Conservation (phyloP, 108 stramenopile species). For the Fistulifera pelliculosa region DNA sequence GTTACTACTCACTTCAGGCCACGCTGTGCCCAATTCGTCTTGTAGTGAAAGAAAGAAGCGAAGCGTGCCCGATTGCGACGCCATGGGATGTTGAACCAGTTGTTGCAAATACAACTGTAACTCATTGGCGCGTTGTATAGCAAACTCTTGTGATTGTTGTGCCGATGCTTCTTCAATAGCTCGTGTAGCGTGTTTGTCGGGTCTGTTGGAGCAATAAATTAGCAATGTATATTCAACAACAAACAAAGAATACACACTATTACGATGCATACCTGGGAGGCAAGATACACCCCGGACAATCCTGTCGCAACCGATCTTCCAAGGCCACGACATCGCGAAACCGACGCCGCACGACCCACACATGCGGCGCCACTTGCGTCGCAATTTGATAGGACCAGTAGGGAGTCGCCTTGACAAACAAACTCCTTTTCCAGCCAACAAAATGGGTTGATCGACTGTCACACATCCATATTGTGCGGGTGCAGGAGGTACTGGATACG, state of each 20-base stretch:
- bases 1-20: slow-evolving; percentile 78
- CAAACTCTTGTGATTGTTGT: slow-evolving; percentile 76
- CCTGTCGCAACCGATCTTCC: slow-evolving; percentile 60
- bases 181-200: slow-evolving; percentile 76
- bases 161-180: slow-evolving; percentile 81
- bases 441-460: slow-evolving; percentile 50
- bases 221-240: not conserved
- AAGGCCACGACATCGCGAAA: slow-evolving; percentile 83
- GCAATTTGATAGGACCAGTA: slow-evolving; percentile 80
- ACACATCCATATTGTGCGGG: slow-evolving; percentile 45
- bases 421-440: slow-evolving; percentile 41
- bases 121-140: slow-evolving; percentile 54
- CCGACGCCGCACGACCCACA: slow-evolving; percentile 68
- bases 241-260: not conserved
- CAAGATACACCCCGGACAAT: slow-evolving; percentile 67
- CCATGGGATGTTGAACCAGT: slow-evolving; percentile 55
- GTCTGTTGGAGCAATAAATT: slow-evolving; percentile 21
- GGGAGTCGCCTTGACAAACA: slow-evolving; percentile 35
- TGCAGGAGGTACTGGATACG: slow-evolving; percentile 31
- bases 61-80: slow-evolving; percentile 38
- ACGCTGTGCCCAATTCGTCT: slow-evolving; percentile 85
- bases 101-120: slow-evolving; percentile 55
- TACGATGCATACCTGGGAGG: slow-evolving; percentile 40
- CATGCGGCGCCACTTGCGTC: slow-evolving; percentile 22
- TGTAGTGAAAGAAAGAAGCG: slow-evolving; percentile 66